A percentile compares a stretch with the other conserved stretches of the same genome.
phyloP scores from a whole-genome alignment of 2,329 filamentous ascomycete genomes.

The Neopestalotiopsis rosae region DNA sequence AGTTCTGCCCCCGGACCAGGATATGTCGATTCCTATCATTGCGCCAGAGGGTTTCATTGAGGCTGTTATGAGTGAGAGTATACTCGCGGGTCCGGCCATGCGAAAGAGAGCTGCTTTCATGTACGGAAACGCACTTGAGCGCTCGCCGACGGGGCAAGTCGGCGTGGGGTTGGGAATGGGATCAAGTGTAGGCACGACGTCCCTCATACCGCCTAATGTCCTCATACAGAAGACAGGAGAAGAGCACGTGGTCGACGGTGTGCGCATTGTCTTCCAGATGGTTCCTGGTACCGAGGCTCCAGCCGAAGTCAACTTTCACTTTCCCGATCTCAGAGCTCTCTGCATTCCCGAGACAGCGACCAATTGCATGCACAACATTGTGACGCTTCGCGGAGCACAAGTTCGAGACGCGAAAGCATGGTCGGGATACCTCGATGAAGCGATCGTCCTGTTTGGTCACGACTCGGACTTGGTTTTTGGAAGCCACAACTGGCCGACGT shows the following conservation, averaged over 20 bases:
- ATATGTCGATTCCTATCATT: constrained; percentile 30
- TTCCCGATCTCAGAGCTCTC: constrained; percentile 42
- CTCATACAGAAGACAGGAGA: constrained; percentile 39
- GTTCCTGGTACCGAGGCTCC: constrained; percentile 47
- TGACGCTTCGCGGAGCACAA: constrained; percentile 44
- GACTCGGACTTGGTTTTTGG: constrained; percentile 41
- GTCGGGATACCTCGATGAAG: constrained; percentile 43
- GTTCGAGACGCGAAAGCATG: constrained; percentile 47
- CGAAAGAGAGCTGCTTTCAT: constrained; percentile 42
- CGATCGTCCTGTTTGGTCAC: constrained; percentile 39
- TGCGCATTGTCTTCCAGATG: constrained; percentile 46
- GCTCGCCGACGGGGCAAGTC: constrained; percentile 39
- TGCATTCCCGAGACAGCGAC: constrained; percentile 45
- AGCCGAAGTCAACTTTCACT: constrained; percentile 46
- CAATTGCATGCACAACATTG: constrained; percentile 46
- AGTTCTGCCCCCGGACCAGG: constrained; percentile 24
- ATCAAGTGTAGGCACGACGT: constrained; percentile 29
- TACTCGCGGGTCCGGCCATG: constrained; percentile 45
- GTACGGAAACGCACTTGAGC: constrained; percentile 41
- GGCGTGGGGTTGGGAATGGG: constrained; percentile 42
- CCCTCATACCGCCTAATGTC: constrained; percentile 40
- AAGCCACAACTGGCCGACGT: constrained; percentile 49
- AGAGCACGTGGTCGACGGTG: constrained; percentile 37
- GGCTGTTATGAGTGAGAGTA: constrained; percentile 43
- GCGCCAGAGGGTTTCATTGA: constrained; percentile 46